Base-by-base conservation (phyloP, 805 yeast genomes). In the Debaryomyces castellii region DNA sequence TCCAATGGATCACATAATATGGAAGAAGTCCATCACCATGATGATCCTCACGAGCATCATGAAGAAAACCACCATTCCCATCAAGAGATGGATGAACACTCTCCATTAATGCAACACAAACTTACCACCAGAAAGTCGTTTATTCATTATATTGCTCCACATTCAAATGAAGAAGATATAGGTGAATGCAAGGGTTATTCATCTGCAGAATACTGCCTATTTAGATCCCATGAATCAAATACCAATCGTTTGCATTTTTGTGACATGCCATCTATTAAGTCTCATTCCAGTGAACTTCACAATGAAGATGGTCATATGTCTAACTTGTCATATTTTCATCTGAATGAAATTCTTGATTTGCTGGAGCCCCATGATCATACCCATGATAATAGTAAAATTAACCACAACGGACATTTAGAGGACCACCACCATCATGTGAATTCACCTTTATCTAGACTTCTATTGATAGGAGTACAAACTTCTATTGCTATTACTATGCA, bases 391-490 rank as follows among this genome's bases (percentile, higher is more conserved):
- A n/a, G n/a, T n/a, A 35, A 35, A 11, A 6, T 12, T 12, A 35
- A 35, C 17, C 74, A 67, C 40, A 41, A 53, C 2, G 46, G 52
- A 5, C 72, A 69, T 45, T 50, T 48, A 5, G 62, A 65, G 32
- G 79, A 79, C 54, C 96, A 88, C 55, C 95, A 87, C 58, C 96
- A 89, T 62, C 88, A 86, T 57, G 75, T 87, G 17, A 82, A 81
- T 46, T 82, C 96, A 0, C 91, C 94, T 1, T 68, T 85, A 14
- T 84, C 95, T 0, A 76, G 88, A 47, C 67, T 92, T n/a, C 66
- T 92, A 9, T 80, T 96, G 4, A 89, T 92, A 47, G 97, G 97
- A 3, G 63, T 94, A 18, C 97, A 94, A 63, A 92, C 98, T 0
- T 82, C 91, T 5, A 62, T 91, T 41, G 98, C 96, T 0, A 81